phyloP scores from a whole-genome alignment of 1,139 yeast species.

The Meyerozyma carpophila region DNA sequence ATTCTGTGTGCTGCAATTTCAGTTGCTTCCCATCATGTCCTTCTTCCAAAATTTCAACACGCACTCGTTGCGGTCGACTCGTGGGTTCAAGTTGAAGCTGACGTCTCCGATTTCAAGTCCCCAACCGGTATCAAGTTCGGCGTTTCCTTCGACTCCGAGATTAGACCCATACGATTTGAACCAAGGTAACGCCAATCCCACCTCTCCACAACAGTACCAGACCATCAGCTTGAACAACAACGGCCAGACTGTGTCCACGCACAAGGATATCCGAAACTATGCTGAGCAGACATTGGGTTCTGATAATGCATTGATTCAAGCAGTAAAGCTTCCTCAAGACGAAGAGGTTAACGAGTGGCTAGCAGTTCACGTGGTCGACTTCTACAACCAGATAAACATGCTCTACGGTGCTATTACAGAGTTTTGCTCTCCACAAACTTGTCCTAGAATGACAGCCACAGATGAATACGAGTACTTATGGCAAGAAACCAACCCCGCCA shows the following conservation, averaged over 20 bases:
- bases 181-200: conserved; percentile 12
- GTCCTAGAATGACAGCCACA: conserved; percentile 97
- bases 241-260: conserved; percentile 49
- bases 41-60: conserved; percentile 57
- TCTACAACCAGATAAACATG: conserved; percentile 95
- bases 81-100: conserved; percentile 48
- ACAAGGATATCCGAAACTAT: conserved; percentile 68
- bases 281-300: conserved; percentile 96
- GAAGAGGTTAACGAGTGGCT: conserved; percentile 94
- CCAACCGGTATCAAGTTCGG: conserved; percentile 30
- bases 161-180: conserved; percentile 5
- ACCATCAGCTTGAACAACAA: conserved; percentile 17
- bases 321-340: conserved; percentile 89
- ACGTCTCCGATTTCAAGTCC: conserved; percentile 40
- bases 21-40: conserved; percentile 23
- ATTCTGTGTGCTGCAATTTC: not conserved
- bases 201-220: conserved; percentile 16
- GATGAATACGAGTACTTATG: conserved; percentile 94
- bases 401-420: conserved; percentile 93
- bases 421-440: conserved; percentile 86
- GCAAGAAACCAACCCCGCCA: conserved; percentile 63
- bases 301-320: conserved; percentile 84
- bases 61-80: conserved; percentile 48
- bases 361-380: conserved; percentile 88
- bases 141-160: conserved; percentile 26